A percentile compares a stretch with the other conserved stretches of the same genome.
These are phyloP conservation scores for Pisolithus tinctorius DNA, from an alignment of 768 basidiomycete species.

Conservation along the genomic window DNA sequence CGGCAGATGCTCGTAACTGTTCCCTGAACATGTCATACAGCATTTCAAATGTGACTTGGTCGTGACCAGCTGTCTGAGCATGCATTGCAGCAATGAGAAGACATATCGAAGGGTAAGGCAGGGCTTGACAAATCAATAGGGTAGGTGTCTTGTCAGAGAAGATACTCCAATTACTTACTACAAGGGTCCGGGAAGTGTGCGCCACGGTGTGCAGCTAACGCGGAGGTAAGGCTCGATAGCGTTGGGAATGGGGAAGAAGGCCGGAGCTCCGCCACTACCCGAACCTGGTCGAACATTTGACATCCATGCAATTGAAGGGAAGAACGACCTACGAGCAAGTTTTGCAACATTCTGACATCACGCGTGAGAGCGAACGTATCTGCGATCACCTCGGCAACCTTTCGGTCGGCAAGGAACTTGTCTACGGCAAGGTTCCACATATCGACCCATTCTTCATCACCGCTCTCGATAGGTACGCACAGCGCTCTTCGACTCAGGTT, in stretches of 20 bases:
- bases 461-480: constrained; percentile 16
- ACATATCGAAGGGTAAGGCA: constrained; percentile 76
- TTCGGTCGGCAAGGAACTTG: constrained; percentile 44
- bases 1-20: constrained; percentile 63
- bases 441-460: constrained; percentile 48
- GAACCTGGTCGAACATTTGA: constrained; percentile 31
- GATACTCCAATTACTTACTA: constrained; percentile 33
- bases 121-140: constrained; percentile 33
- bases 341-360: constrained; percentile 52
- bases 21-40: constrained; percentile 72
- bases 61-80: constrained; percentile 66
- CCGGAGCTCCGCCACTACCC: constrained; percentile 39
- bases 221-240: constrained; percentile 33
- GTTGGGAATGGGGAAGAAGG: constrained; percentile 50
- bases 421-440: constrained; percentile 57
- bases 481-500: constrained; percentile 44
- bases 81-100: constrained; percentile 84
- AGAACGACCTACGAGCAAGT: constrained; percentile 50
- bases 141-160: neutral
- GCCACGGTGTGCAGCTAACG: constrained; percentile 51
- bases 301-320: neutral
- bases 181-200: constrained; percentile 44
- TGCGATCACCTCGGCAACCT: constrained; percentile 38
- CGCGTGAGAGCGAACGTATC: constrained; percentile 58
- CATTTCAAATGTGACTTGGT: constrained; percentile 87